Conservation (phyloP, 495 filamentous ascomycete species). For the Elasticomyces elasticus region DNA sequence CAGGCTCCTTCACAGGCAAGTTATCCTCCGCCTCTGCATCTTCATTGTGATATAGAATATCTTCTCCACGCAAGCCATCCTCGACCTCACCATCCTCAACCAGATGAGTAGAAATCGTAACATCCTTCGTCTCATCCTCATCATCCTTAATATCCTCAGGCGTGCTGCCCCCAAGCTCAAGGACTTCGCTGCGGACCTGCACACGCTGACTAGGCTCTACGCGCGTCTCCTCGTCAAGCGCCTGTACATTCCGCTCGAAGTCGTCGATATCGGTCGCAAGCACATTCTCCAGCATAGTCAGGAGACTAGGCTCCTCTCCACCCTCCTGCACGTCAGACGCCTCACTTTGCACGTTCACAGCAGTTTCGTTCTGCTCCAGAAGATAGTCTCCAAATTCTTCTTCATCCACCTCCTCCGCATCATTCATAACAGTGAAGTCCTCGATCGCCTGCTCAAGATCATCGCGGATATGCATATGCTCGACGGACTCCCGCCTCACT, state of each 20-base stretch:
- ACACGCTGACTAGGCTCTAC: no score
- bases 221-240: background rate
- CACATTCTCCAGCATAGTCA: background rate
- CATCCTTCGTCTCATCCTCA: background rate
- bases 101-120: constrained; percentile 3
- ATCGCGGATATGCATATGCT: background rate
- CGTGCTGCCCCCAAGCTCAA: no score
- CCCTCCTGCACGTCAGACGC: no score
- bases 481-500: constrained; percentile 7
- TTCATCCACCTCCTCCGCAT: background rate
- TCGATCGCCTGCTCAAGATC: background rate
- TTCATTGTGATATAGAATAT: no score
- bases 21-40: background rate
- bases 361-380: background rate
- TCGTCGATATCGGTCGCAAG: background rate
- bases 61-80: background rate
- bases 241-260: background rate
- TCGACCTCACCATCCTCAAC: constrained; percentile 11
- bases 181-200: no score
- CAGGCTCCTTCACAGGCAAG: constrained; percentile 1
- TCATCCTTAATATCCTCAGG: background rate
- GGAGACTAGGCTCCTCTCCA: background rate
- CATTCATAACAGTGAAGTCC: background rate
- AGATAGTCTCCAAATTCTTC: background rate
- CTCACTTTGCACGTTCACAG: background rate